Percentiles rank a stretch among this genome's conserved stretches.
These are phyloP conservation scores for Candida vartiovaarae DNA, from an alignment of 805 yeast species.

Conservation along the genomic window DNA sequence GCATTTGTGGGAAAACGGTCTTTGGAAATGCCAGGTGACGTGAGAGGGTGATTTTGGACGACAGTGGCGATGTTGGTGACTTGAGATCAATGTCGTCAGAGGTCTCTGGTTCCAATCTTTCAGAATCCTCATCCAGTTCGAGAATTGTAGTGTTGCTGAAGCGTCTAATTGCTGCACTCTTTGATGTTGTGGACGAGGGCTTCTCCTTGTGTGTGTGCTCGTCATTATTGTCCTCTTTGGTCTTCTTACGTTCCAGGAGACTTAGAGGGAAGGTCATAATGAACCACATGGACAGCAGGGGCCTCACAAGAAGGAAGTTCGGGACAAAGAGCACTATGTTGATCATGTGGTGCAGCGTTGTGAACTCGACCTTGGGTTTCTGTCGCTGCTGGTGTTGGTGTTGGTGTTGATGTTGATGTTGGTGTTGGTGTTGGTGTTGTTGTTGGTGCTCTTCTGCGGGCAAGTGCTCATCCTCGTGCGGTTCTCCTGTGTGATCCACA, in stretches of 20 bases:
- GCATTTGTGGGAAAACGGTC: slow-evolving; percentile 35
- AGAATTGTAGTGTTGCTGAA: slow-evolving; percentile 9
- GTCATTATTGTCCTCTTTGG: slow-evolving; percentile 1
- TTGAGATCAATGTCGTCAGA: slow-evolving; percentile 11
- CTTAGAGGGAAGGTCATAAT: slow-evolving; percentile 52
- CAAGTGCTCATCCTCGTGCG: too few relatives aligned
- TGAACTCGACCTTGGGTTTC: neutral
- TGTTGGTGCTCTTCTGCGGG: too few relatives aligned
- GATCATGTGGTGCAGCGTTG: slow-evolving; percentile 17
- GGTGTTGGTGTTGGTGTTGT: neutral
- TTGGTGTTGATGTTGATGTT: neutral
- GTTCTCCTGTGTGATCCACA: slow-evolving; percentile 1
- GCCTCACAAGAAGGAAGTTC: slow-evolving; percentile 43
- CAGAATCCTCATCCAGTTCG: slow-evolving; percentile 20
- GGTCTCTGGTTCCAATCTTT: slow-evolving; percentile 4
- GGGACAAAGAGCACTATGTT: slow-evolving; percentile 39
- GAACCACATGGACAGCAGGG: slow-evolving; percentile 42
- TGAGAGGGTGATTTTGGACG: slow-evolving; percentile 7
- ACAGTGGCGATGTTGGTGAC: slow-evolving; percentile 21
- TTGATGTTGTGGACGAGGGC: neutral
- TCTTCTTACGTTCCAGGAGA: slow-evolving; percentile 25
- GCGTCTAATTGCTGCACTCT: slow-evolving; percentile 1
- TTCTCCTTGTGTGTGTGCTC: neutral
- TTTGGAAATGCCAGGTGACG: slow-evolving; percentile 27
- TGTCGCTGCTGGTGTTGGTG: neutral